Evolutionary conservation across 768 basidiomycete species (phyloP), one percentile per base, ranked within the genome.

Genomic region (Tephrocybe sp.): DNA sequence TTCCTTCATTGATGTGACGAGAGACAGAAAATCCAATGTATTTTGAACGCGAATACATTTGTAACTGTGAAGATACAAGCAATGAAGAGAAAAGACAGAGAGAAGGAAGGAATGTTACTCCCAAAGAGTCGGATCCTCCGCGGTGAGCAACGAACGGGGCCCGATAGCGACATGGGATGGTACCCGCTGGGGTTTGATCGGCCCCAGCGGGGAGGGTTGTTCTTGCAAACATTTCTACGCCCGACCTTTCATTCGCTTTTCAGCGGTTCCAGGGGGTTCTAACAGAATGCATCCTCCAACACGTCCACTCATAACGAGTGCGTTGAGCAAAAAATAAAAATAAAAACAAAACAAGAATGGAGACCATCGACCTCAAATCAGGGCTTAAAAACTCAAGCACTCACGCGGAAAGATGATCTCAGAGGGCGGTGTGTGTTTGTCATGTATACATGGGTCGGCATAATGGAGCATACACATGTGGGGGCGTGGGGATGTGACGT

Each of bases 161-260:
- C 84, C 84, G 84, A 87, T 87, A 87, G 84, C 83, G 84, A 84
- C 78, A 80, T 78, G 82, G 77, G 73, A 77, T 73, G 72, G 49
- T 78, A 65, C 70, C 73, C 73, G 64, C 63, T 61, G 68, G 65
- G 72, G 76, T 76, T 82, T 83, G 84, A 84, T 82, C 79, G 77
- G 62, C 76, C 74, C 74, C 64, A 62, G 55, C 59, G 67, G 66
- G 68, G 61, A 64, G 67, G 66, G 67, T 74, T 77, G 59, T 68
- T 92, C 69, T 92, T 82, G 89, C 89, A 92, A 79, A 87, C 87
- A 73, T 88, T 85, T 92, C 89, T 87, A 92, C 89, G 81, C 89
- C 87, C 88, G 77, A 70, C 86, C 77, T 53, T 87, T 90, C 87
- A 84, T 84, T 67, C 69, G 71, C 76, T 75, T 69, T 68, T 62